Conservation (phyloP, 192 early-diverging fungal genomes). For the Backusella tarrabulga region DNA sequence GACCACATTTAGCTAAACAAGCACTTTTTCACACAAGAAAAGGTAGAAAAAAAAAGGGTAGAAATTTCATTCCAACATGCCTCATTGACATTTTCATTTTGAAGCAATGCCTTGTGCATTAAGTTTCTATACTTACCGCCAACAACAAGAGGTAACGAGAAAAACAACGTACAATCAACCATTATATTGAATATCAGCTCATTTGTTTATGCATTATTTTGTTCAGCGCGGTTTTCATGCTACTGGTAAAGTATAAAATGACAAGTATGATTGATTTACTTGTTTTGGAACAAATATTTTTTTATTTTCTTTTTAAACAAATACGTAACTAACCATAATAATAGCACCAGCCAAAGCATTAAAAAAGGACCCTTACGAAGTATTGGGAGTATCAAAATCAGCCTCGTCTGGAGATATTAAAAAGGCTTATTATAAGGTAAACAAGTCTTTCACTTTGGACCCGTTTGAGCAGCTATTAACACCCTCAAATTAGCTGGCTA, state of each 20-base stretch:
- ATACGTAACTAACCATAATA: background rate
- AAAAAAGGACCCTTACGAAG: constrained; percentile 80
- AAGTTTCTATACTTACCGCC: background rate
- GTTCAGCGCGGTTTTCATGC: constrained; percentile 10
- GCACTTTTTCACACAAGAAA: background rate
- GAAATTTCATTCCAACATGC: background rate
- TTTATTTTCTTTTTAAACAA: too few species aligned
- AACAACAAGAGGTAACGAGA: background rate
- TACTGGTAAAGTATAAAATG: constrained; percentile 1
- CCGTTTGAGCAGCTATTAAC: background rate
- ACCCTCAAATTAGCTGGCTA: constrained; percentile 66
- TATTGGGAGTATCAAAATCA: constrained; percentile 78
- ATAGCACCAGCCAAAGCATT: background rate
- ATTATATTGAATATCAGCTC: background rate
- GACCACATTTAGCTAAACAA: background rate
- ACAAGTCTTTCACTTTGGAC: background rate
- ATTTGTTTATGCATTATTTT: background rate
- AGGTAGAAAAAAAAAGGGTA: background rate
- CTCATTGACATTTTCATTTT: background rate
- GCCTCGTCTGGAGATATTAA: constrained; percentile 90
- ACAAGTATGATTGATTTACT: background rate
- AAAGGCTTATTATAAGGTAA: constrained; percentile 85
- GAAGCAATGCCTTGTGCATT: background rate
- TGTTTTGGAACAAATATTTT: too few species aligned
- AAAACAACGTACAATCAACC: background rate